Base-by-base conservation (phyloP, 176 grass and related monocot genomes). In the Stipa capillata region DNA sequence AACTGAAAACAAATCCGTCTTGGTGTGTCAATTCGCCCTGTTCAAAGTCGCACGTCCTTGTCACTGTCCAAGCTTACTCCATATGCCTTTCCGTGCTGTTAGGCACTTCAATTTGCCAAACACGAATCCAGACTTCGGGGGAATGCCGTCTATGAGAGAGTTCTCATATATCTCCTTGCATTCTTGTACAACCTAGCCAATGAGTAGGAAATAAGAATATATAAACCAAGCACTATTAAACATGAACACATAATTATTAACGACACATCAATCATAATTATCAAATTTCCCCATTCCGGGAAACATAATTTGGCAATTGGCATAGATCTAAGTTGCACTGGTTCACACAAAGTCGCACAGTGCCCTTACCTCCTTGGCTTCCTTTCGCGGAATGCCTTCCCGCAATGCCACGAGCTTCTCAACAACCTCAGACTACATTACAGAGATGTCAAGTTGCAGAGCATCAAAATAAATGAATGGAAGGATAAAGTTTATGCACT, bases 121-220 rank as follows among this genome's bases (percentile, higher is more conserved):
- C 62, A 99, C 82, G 60, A 99, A 99, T 61, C 92, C 97, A 2
- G 88, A 78, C 72, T 96, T 96, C n/a, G 76, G 80, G 63, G 92
- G 90, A 76, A 91, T 93, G 59, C 92, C 92, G 82, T 89, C 86
- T 28, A 91, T 84, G 3, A 93, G 88, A 14, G 97, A 89, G 53
- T 89, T 86, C 61, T 99, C 97, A 21, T 93, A 99, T 83, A 99
- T 93, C 49, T 95, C 90, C 86, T 91, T 96, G 82, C 97, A 99
- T 77, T 96, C 97, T 91, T 96, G 90, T 83, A 99, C 88, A 77
- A 99, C 97, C 97, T 99, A 89, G 86, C 4, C 65, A 85, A 89
- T 15, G 15, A 79, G 32, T 31, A 42, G 7, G 47, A 50, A 51
- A 78, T 36, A 87, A 72, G 66, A 82, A 34, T 74, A 16, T 49